Conservation (phyloP, 768 basidiomycete genomes). For the Mycena leptocephala region DNA sequence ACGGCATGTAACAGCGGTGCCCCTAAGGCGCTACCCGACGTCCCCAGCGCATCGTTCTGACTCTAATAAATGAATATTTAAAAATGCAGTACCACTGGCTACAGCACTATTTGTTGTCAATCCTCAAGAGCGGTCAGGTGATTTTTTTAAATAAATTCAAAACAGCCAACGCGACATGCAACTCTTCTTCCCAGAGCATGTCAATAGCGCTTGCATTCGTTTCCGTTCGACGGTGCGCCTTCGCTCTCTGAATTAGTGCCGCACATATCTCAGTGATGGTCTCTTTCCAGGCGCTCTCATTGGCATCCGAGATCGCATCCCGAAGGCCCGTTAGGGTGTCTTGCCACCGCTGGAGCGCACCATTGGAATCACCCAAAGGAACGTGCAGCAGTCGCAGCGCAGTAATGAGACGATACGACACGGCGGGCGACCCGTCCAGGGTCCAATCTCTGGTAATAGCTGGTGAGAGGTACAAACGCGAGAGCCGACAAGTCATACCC, state of each 20-base stretch:
- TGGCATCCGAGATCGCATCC: conserved; percentile 63
- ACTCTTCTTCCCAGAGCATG: conserved; percentile 76
- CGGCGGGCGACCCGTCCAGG: conserved; percentile 71
- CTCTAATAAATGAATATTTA: too few species aligned
- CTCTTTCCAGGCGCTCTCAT: conserved; percentile 64
- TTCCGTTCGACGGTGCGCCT: conserved; percentile 32
- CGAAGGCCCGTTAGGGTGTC: conserved; percentile 66
- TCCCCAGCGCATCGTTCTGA: too few species aligned
- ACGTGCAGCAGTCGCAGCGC: conserved; percentile 77
- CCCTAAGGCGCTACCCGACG: too few species aligned
- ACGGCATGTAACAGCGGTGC: too few species aligned
- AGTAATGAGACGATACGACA: conserved; percentile 86
- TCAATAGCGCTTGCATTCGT: conserved; percentile 54
- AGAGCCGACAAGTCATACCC: conserved; percentile 65
- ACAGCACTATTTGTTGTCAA: too few species aligned
- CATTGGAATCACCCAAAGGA: conserved; percentile 43
- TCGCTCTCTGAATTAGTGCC: conserved; percentile 52
- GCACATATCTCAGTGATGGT: conserved; percentile 59
- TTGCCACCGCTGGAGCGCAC: conserved; percentile 65
- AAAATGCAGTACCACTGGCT: too few species aligned
- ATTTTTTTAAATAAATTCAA: conserved; percentile 13
- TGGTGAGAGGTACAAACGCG: neutral
- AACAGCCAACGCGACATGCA: conserved; percentile 57
- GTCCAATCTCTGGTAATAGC: conserved; percentile 80
- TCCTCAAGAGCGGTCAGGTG: conserved; percentile 12